Base-by-base conservation (phyloP, 306 rosid species). In the Quercus berberidifolia region DNA sequence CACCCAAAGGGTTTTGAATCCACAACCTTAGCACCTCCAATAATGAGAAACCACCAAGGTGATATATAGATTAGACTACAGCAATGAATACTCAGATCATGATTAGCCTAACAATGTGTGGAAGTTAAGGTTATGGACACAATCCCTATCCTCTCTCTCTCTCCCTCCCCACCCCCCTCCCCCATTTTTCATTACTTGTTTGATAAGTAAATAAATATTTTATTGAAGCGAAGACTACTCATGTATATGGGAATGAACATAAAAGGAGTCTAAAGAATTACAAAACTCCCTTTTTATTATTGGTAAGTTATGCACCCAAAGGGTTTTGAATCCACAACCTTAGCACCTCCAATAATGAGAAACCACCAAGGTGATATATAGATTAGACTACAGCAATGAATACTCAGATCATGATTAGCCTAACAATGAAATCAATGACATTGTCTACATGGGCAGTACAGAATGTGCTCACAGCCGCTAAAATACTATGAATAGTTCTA, bases 121-220 rank as follows among this genome's bases (percentile, higher is more conserved):
- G n/a, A 35, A 35, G 65, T 13, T 23, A 0, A 23, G 17, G 2
- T 59, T 20, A 59, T 59, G 65, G 7, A 59, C 13, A 5, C 28
- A 23, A 11, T 59, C 30, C 65, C 65, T 12, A 9, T 11, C 52
- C 52, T 11, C 52, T 11, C 52, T 11, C 52, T 11, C 52, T 8
- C 49, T 6, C 35, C 0, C 31, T 3, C 41, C 0, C 30, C 0
- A 0, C 4, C 43, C 10, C 41, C 41, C 3, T n/a, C 0, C 33
- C 33, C 5, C 33, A 0, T 7, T 38, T 38, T 7, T 1, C 10
- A 38, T 38, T 38, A 38, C 1, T 38, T 38, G 2, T 38, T 38
- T 38, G 43, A 38, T 38, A 38, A 38, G 10, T 38, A 6, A 7
- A 38, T 38, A 6, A 38, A 38, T 2, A 38, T 38, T 38, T 38